Conservation (phyloP, 139 green algal genomes). For the Pleodorina starrii region DNA sequence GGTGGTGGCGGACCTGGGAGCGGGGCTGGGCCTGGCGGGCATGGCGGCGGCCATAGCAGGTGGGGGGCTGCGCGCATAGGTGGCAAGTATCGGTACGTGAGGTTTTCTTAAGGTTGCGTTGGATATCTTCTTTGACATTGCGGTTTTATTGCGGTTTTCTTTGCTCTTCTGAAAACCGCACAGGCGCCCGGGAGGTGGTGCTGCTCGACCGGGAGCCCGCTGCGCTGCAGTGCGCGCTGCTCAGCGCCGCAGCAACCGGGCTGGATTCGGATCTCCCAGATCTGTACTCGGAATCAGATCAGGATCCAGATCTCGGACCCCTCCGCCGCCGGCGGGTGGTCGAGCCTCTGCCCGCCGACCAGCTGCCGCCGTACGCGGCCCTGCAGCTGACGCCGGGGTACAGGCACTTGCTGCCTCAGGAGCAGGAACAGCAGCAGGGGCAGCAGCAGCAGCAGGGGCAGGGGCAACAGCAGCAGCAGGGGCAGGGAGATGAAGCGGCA, state of each 20-base stretch:
- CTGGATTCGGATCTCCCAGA: slow-evolving; percentile 35
- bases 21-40: slow-evolving; percentile 83
- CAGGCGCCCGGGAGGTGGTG: slow-evolving; percentile 79
- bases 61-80: neutral
- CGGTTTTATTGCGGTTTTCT: no score
- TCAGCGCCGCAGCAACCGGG: slow-evolving; percentile 59
- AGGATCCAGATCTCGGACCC: neutral
- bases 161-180: no score
- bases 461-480: neutral
- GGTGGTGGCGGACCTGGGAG: slow-evolving; percentile 79
- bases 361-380: neutral
- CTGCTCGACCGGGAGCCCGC: slow-evolving; percentile 88
- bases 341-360: slow-evolving; percentile 12
- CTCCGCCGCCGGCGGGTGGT: slow-evolving; percentile 1
- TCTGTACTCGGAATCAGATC: neutral
- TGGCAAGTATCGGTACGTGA: no score
- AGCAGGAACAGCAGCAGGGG: neutral
- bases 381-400: slow-evolving; percentile 30
- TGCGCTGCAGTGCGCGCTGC: slow-evolving; percentile 82
- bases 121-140: no score
- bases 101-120: no score
- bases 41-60: slow-evolving; percentile 81
- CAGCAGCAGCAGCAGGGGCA: neutral
- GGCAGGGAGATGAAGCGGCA: no score
- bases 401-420: slow-evolving; percentile 10